Conservation (phyloP, 2,329 filamentous ascomycete genomes). For the Monilinia fructicola region DNA sequence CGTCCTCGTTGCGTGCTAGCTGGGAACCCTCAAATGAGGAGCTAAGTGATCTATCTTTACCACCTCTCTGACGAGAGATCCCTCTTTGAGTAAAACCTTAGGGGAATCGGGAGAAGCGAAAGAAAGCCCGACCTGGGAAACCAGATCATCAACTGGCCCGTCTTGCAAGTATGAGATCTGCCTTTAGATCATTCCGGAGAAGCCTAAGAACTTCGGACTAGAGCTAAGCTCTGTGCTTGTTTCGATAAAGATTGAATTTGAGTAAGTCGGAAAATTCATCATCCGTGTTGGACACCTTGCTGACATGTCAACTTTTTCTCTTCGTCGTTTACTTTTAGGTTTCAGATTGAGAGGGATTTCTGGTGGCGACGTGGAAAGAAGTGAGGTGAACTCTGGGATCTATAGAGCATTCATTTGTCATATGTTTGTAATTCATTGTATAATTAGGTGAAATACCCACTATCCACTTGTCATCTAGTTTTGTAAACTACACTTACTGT, state of each 20-base stretch:
- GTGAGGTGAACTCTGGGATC: background rate
- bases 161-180: background rate
- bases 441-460: too few species aligned
- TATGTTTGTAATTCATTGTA: too few species aligned
- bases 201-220: constrained; percentile 3
- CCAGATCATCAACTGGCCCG: background rate
- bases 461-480: too few species aligned
- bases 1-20: constrained; percentile 1
- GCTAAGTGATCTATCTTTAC: constrained; percentile 1
- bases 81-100: background rate
- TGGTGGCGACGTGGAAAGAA: too few species aligned
- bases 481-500: too few species aligned
- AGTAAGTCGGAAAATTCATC: background rate
- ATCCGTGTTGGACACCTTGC: accelerated
- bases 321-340: too few species aligned
- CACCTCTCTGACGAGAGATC: background rate
- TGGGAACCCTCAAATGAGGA: too few species aligned
- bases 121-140: constrained; percentile 4
- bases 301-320: background rate
- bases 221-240: background rate
- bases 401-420: too few species aligned
- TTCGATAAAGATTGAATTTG: background rate
- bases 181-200: background rate
- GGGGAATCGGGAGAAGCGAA: background rate
- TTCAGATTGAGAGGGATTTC: accelerated